These are phyloP conservation scores for Soucietia sequanensis DNA, from an alignment of 805 yeast species.

Conservation along the genomic window DNA sequence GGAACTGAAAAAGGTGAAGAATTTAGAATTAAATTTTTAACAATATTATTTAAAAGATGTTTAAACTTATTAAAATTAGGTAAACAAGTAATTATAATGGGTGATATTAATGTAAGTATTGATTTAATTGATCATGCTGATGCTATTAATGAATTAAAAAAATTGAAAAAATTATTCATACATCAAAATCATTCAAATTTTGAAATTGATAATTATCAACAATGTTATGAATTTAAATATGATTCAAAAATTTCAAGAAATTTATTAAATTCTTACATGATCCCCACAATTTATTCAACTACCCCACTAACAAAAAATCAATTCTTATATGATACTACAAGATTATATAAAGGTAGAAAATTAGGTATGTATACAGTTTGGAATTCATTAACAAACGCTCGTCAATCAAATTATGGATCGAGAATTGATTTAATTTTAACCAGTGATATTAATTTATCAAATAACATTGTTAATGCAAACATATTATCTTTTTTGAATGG, in stretches of 20 bases:
- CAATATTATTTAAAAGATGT: slow-evolving; percentile 60
- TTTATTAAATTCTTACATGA: slow-evolving; percentile 24
- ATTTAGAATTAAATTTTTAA: slow-evolving; percentile 57
- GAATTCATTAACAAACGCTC: slow-evolving; percentile 74
- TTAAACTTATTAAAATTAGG: slow-evolving; percentile 52
- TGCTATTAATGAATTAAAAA: slow-evolving; percentile 46
- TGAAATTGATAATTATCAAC: slow-evolving; percentile 23
- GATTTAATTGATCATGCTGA: slow-evolving; percentile 86
- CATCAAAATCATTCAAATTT: slow-evolving; percentile 16
- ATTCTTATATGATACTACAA: slow-evolving; percentile 56
- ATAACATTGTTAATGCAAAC: slow-evolving; percentile 37
- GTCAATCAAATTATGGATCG: slow-evolving; percentile 86
- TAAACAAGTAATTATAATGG: slow-evolving; percentile 75
- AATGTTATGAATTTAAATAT: slow-evolving; percentile 38
- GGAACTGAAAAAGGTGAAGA: slow-evolving; percentile 64
- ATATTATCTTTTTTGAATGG: slow-evolving; percentile 77
- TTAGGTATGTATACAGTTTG: slow-evolving; percentile 83
- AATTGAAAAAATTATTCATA: slow-evolving; percentile 19
- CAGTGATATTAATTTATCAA: slow-evolving; percentile 34
- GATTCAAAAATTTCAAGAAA: slow-evolving; percentile 25
- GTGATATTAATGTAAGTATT: slow-evolving; percentile 82
- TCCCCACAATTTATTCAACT: background rate
- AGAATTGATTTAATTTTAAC: slow-evolving; percentile 76
- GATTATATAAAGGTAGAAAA: slow-evolving; percentile 55
- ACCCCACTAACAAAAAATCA: slow-evolving; percentile 9